A percentile compares a stretch with the other conserved stretches of the same genome.
Conservation (phyloP, 169 alveolate species). For the Plasmodium yoelii region DNA sequence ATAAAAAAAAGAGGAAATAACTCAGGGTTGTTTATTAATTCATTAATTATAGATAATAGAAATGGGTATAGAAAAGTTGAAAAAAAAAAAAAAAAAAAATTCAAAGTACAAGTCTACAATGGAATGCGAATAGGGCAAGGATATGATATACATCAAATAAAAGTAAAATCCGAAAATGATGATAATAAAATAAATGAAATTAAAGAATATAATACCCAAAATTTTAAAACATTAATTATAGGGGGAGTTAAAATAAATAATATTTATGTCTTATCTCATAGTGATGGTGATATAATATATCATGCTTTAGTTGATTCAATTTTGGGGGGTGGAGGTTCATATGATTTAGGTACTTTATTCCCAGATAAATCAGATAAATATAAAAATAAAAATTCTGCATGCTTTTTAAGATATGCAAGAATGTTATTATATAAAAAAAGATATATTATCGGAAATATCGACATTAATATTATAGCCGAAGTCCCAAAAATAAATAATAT, state of each 20-base stretch:
- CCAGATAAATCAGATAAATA: constrained; percentile 86
- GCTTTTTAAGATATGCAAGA: constrained; percentile 76
- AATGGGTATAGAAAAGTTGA: not conserved
- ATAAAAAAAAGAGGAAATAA: not conserved
- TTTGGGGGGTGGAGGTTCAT: constrained; percentile 86
- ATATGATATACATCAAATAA: constrained; percentile 83
- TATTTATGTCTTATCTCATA: constrained; percentile 85
- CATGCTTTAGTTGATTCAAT: constrained; percentile 89
- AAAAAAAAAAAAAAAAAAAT: not conserved
- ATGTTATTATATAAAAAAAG: constrained; percentile 47
- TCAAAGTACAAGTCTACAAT: constrained; percentile 14
- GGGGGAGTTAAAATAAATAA: constrained; percentile 82
- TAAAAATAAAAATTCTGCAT: constrained; percentile 79
- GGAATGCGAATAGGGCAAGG: constrained; percentile 83
- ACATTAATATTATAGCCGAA: constrained; percentile 77
- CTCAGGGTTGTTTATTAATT: not conserved
- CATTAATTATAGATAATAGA: not conserved
- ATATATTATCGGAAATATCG: constrained; percentile 71
- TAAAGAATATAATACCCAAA: constrained; percentile 62
- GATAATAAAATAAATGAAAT: constrained; percentile 53
- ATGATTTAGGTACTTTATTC: constrained; percentile 90
- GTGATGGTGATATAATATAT: constrained; percentile 91
- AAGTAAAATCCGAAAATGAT: constrained; percentile 56
- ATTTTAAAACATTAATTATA: constrained; percentile 79
- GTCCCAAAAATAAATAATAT: constrained; percentile 41